A percentile compares a stretch with the other conserved stretches of the same genome.
Evolutionary conservation across 768 basidiomycete genomes (phyloP).

Genomic region (Rhodotorula kratochvilovae): DNA sequence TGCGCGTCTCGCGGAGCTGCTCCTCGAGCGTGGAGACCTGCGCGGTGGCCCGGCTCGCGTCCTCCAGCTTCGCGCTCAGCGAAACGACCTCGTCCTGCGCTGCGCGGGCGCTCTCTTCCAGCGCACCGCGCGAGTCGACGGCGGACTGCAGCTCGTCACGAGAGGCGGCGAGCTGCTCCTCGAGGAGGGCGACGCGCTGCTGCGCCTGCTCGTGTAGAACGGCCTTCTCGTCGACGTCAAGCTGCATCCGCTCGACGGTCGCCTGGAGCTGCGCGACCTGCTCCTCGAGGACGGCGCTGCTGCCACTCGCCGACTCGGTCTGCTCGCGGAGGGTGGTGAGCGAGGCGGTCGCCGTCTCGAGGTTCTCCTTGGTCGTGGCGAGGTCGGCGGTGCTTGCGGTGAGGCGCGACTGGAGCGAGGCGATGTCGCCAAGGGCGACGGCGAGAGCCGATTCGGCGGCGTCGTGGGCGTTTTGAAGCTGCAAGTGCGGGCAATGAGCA

Average conservation of each 20-base stretch:
- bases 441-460: not conserved
- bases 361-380: constrained; percentile 4
- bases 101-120: not conserved
- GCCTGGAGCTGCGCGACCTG: not conserved
- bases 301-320: not conserved
- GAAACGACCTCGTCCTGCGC: not conserved
- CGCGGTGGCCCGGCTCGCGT: not conserved
- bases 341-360: not conserved
- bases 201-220: constrained; percentile 17
- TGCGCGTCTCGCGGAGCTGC: constrained; percentile 1
- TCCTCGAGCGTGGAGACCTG: not conserved
- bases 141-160: not conserved
- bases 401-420: not conserved
- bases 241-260: not conserved
- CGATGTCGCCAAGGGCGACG: not conserved
- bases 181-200: constrained; percentile 12
- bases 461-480: not conserved
- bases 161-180: constrained; percentile 25
- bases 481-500: not conserved
- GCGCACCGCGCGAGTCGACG: not conserved
- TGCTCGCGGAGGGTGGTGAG: not conserved
- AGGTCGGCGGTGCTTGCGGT: constrained; percentile 2
- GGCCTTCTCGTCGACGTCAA: constrained; percentile 7
- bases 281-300: not conserved
- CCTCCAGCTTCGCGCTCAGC: not conserved